Percentiles rank a stretch among this genome's conserved stretches.
Conservation (phyloP, 257 asterid species). For the Cynanchum wilfordii region DNA sequence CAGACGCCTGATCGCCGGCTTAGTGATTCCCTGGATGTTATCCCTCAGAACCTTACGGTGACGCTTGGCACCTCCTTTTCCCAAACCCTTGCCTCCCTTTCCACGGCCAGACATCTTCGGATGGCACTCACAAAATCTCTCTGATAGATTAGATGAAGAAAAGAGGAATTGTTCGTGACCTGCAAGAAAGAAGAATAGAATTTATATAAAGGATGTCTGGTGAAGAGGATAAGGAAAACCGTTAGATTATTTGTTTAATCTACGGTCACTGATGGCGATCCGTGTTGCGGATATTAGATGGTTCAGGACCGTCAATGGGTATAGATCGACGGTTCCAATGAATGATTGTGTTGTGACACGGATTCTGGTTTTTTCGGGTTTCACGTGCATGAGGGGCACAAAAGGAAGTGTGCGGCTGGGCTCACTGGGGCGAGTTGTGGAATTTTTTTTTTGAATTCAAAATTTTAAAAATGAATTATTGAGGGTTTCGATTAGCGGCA, state of each 20-base stretch:
- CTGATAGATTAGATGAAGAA: background rate
- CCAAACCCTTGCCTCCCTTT: conserved; percentile 46
- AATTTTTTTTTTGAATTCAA: background rate
- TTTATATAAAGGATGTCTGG: conserved; percentile 7
- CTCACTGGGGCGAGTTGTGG: background rate
- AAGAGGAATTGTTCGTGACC: no score
- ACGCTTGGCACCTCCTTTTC: conserved; percentile 48
- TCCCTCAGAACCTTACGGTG: conserved; percentile 48
- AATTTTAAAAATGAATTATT: background rate
- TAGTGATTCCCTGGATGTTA: conserved; percentile 39
- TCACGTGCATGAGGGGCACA: no score
- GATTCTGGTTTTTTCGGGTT: conserved; percentile 12
- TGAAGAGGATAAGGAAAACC: background rate
- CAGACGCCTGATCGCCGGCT: conserved; percentile 51
- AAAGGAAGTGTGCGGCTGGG: background rate
- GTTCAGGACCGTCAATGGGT: conserved; percentile 8
- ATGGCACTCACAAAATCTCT: no score
- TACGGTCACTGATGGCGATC: conserved; percentile 16
- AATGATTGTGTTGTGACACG: background rate
- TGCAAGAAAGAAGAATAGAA: background rate
- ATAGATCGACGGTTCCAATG: conserved; percentile 8
- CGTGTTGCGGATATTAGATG: background rate
- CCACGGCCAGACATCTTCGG: conserved; percentile 42
- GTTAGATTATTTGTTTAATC: conserved; percentile 16
- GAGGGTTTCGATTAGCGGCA: background rate